A percentile compares a stretch with the other conserved stretches of the same genome.
Conservation (phyloP, 345 rosid genomes). For the Acer yangbiense region DNA sequence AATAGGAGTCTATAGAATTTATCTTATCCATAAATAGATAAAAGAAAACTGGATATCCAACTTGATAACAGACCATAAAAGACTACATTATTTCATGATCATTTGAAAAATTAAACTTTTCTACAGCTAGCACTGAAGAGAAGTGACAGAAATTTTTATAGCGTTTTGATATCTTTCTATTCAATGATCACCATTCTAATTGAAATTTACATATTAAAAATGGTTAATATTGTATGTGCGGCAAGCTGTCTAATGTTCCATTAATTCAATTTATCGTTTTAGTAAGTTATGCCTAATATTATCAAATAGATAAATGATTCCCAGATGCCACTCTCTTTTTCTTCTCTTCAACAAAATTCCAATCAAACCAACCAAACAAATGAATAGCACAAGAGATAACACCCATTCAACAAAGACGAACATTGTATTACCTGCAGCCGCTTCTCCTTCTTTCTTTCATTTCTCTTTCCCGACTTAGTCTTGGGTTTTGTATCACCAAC, state of each 20-base stretch:
- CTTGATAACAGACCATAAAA: not conserved
- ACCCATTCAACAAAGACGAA: not conserved
- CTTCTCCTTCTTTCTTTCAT: slow-evolving; percentile 94
- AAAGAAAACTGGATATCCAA: not conserved
- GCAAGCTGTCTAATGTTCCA: not conserved
- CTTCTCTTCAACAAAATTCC: not conserved
- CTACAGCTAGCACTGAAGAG: not conserved
- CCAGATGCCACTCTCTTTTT: not conserved
- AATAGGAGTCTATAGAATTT: too few relatives aligned
- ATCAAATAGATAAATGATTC: not conserved
- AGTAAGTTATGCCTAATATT: not conserved
- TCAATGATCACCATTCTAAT: not conserved
- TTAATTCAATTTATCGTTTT: not conserved
- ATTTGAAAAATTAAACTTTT: not conserved
- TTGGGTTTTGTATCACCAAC: slow-evolving; percentile 63
- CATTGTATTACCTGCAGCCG: slow-evolving; percentile 59
- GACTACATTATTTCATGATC: not conserved
- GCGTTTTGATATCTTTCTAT: not conserved
- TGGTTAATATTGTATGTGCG: not conserved
- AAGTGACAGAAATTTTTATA: not conserved
- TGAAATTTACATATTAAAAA: not conserved
- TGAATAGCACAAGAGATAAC: not conserved
- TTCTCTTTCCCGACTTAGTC: slow-evolving; percentile 77
- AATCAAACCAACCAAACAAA: not conserved
- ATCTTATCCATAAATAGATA: too few relatives aligned